Percentiles rank a stretch among this genome's conserved stretches.
phyloP scores from a whole-genome alignment of 495 filamentous ascomycete species.

The Xylaria grammica region DNA sequence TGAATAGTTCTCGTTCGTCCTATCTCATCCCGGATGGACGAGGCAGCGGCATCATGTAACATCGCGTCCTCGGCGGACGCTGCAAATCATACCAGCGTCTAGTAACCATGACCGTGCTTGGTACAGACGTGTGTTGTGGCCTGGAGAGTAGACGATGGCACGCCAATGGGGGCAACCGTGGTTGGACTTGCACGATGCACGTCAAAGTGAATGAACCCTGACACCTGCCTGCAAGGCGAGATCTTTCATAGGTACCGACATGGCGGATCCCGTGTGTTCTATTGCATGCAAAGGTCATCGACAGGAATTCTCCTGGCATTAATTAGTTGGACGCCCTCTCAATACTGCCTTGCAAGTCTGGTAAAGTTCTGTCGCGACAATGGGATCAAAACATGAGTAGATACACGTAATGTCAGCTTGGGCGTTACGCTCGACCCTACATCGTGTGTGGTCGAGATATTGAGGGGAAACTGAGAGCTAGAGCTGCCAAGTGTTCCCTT shows the following conservation, averaged over 20 bases:
- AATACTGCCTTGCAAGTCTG: background rate
- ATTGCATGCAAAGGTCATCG: background rate
- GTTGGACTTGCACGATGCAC: slow-evolving; percentile 11
- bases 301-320: background rate
- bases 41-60: slow-evolving; percentile 17
- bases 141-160: slow-evolving; percentile 1
- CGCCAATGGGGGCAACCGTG: slow-evolving; percentile 10
- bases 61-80: slow-evolving; percentile 9
- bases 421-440: background rate
- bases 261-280: slow-evolving; percentile 6
- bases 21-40: slow-evolving; percentile 32
- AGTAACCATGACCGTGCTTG: background rate
- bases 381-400: background rate
- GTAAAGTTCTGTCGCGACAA: background rate
- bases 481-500: slow-evolving; percentile 10
- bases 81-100: slow-evolving; percentile 15
- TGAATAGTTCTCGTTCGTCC: slow-evolving; percentile 48
- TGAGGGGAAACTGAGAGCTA: background rate
- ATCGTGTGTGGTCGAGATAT: background rate
- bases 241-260: slow-evolving; percentile 9
- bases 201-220: slow-evolving; percentile 8
- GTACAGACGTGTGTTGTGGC: background rate
- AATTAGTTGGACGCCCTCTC: background rate
- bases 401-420: background rate
- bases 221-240: slow-evolving; percentile 1